Conservation (phyloP, 768 basidiomycete species). For the Auricularia cornea region DNA sequence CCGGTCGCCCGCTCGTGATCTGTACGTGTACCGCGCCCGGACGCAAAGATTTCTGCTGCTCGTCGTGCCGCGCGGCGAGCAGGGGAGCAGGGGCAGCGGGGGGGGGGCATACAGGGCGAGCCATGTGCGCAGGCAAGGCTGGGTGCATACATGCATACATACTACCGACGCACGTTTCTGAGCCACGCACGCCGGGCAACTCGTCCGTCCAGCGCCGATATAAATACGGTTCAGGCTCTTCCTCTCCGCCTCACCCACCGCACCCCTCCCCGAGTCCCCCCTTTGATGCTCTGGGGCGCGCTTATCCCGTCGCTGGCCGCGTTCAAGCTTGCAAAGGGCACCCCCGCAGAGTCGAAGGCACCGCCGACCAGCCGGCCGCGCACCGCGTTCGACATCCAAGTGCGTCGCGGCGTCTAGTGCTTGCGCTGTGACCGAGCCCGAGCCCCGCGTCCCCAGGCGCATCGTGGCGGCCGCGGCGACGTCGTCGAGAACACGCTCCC, state of each 20-base stretch:
- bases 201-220: background rate
- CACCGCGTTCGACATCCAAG: background rate
- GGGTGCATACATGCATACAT: background rate
- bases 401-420: background rate
- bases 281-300: background rate
- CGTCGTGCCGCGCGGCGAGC: no score
- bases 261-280: background rate
- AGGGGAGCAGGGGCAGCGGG: no score
- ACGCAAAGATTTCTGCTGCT: background rate
- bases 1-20: background rate
- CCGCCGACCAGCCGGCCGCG: background rate
- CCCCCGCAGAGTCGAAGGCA: background rate
- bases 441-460: conserved; percentile 43
- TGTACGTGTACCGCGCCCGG: background rate
- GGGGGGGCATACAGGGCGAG: background rate
- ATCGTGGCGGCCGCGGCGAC: conserved; percentile 70
- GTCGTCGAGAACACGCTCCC: conserved; percentile 65
- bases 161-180: background rate
- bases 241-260: no score
- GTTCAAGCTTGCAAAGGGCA: background rate
- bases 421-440: background rate
- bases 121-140: background rate
- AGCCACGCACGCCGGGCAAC: background rate
- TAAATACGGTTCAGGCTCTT: background rate
- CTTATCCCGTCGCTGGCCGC: background rate